Evolutionary conservation across 2,329 filamentous ascomycete genomes (phyloP).

Genomic region (Corinectria fuckeliana): DNA sequence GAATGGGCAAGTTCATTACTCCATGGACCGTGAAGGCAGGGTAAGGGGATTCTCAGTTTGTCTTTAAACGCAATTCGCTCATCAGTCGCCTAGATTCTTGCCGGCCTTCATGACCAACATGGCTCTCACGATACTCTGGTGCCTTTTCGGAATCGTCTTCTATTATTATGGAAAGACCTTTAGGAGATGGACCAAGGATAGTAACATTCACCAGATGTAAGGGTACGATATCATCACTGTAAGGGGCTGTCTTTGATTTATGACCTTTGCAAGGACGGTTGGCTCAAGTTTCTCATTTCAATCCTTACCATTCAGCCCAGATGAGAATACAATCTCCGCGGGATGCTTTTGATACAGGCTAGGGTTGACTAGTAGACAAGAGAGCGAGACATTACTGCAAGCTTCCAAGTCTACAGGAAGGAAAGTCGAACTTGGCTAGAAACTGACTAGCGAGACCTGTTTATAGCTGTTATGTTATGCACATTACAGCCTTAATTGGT

Average conservation of each 20-base stretch:
- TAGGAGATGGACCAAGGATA: slow-evolving; percentile 16
- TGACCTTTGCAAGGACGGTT: background rate
- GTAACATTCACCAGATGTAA: slow-evolving; percentile 6
- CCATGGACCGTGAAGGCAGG: slow-evolving; percentile 11
- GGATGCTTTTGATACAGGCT: too few species aligned
- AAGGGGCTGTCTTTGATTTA: background rate
- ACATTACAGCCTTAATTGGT: too few species aligned
- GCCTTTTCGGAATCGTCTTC: slow-evolving; percentile 6
- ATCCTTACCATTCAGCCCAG: background rate
- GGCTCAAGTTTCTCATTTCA: background rate
- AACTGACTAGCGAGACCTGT: too few species aligned
- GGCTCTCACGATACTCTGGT: slow-evolving; percentile 9
- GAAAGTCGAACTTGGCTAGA: too few species aligned
- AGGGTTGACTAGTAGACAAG: too few species aligned
- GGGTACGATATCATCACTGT: background rate
- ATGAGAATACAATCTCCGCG: too few species aligned
- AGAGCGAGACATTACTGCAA: too few species aligned
- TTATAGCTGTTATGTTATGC: too few species aligned
- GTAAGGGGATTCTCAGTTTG: background rate
- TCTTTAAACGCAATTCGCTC: background rate
- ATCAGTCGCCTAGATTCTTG: background rate
- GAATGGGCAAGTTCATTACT: slow-evolving; percentile 18
- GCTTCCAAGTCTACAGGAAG: too few species aligned
- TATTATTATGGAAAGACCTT: slow-evolving; percentile 19
- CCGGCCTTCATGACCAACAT: slow-evolving; percentile 14